Base-by-base conservation (phyloP, 2,329 filamentous ascomycete species). In the Drechslerella dactyloides region DNA sequence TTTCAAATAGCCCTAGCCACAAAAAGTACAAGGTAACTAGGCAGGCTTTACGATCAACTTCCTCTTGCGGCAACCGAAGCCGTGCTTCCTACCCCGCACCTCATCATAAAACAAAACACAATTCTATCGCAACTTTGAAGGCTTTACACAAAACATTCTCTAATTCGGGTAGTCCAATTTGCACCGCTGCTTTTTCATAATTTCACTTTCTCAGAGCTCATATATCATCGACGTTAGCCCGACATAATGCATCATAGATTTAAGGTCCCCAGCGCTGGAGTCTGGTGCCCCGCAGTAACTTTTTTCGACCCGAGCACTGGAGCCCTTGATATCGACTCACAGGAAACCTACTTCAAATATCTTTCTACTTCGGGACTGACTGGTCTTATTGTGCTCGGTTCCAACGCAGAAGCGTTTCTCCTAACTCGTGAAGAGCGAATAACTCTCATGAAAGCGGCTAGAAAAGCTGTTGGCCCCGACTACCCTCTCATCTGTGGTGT, bases 401-500 rank as follows among this genome's bases (percentile, higher is more conserved):
- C 84, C 40, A 85, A 85, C 76, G 82, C 84, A 2, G 84, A 86
- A 76, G 81, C 84, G 11, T 85, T 85, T 77, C 82, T 86, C 10
- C 78, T 85, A 46, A 86, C 85, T 11, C 84, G 84, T n/a, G 83
- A 85, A 74, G 86, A 88, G 78, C 82, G 86, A 64, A 80, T 80
- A 53, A 80, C 81, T 44, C 82, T 89, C n/a, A 82, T 90, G 23
- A 77, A 80, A 27, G 80, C 84, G 10, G 87, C 87, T 56, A 81
- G 85, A 37, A 73, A 78, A 37, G 82, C 84, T n/a, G 82, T 84
- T 13, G 83, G 83, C 0, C 81, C 82, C 0, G 79, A 79, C 21
- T 86, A 81, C 76, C 85, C 85, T 30, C 81, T 88, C 76, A 87
- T 87, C 81, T 85, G 85, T 2, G 87, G 87, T 35, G 85, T 86